Base-by-base conservation (phyloP, 139 green algal genomes). In the Chlorella sp. region DNA sequence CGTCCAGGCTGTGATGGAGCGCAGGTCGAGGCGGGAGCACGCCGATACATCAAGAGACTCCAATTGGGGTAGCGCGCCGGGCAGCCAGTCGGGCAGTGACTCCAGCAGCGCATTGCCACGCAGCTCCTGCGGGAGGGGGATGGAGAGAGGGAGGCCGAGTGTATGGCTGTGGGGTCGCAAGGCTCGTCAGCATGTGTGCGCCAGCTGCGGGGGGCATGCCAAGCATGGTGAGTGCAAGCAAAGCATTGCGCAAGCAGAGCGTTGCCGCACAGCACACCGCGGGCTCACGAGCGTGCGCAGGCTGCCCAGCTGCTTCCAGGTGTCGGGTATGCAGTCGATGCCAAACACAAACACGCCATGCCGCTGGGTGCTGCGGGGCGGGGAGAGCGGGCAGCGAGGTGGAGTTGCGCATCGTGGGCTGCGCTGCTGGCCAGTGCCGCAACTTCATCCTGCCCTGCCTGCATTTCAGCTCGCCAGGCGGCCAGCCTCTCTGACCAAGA, bases 301-400 rank as follows among this genome's bases (percentile, higher is more conserved):
- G 2, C 26, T 16, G 0, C 39, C 69, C 16, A 91, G 84, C 1
- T 60, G n/a, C 25, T 63, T 65, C 88, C 88, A 92, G 13, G 71
- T 32, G 21, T 78, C 41, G 1, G 92, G 92, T 11, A 95, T 78
- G 51, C 15, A 39, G 16, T 91, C 88, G n/a, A 94, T 56, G 16
- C 92, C 92, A 34, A 89, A 83, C 4, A 86, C 57, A 81, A 87
- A 93, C 25, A 90, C 55, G 26, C 70, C 72, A 23, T 65, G 74
- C 41, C 81, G 84, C 75, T 93, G 87, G 60, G 89, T 87, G 57
- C 72, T 60, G 51, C 9, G 15, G 51, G 34, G 68, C 63, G 18
- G 60, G 6, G 20, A 67, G 44, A 9, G 44, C 9, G 9, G 44
- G 44, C 44, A 51, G 9, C 9, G 44, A n/a, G n/a, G n/a, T n/a